A percentile compares a stretch with the other conserved stretches of the same genome.
These are phyloP conservation scores for Epichloe aotearoae DNA, from an alignment of 2,329 filamentous ascomycete genomes.

Conservation along the genomic window DNA sequence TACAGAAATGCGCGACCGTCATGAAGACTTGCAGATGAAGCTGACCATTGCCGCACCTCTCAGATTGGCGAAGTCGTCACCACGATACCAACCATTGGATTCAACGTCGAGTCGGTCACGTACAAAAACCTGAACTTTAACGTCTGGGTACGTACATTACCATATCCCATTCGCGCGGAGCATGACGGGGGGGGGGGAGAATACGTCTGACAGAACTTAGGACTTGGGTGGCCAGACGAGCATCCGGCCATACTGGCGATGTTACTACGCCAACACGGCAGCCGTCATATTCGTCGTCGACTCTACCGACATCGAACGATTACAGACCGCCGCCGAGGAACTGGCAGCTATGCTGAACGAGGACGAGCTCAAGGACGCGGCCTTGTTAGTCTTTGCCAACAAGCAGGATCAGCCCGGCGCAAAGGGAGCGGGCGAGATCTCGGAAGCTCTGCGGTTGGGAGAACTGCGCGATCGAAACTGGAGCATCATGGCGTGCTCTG, in stretches of 20 bases:
- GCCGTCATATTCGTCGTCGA: slow-evolving; percentile 98
- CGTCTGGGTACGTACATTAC: slow-evolving; percentile 62
- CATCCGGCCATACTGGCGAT: slow-evolving; percentile 97
- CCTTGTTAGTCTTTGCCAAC: slow-evolving; percentile 91
- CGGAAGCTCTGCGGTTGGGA: slow-evolving; percentile 77
- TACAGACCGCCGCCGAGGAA: slow-evolving; percentile 88
- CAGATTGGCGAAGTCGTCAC: slow-evolving; percentile 98
- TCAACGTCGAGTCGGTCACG: slow-evolving; percentile 97
- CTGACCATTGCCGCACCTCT: slow-evolving; percentile 1
- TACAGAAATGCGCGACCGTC: not conserved
- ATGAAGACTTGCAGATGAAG: not conserved
- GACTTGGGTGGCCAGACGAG: slow-evolving; percentile 97
- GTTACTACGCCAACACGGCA: slow-evolving; percentile 97
- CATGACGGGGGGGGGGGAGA: too few species aligned
- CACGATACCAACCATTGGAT: slow-evolving; percentile 97
- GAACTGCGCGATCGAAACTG: slow-evolving; percentile 94
- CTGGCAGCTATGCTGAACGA: slow-evolving; percentile 91
- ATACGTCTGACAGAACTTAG: slow-evolving; percentile 24
- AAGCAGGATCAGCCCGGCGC: slow-evolving; percentile 98
- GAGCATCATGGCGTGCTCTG: slow-evolving; percentile 97
- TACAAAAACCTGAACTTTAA: slow-evolving; percentile 99
- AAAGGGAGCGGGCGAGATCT: slow-evolving; percentile 93
- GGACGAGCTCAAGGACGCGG: slow-evolving; percentile 87
- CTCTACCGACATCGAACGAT: slow-evolving; percentile 89
- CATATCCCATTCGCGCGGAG: not conserved